These are phyloP conservation scores for Paraglomus occultum DNA, from an alignment of 192 early-diverging fungal species.

Conservation along the genomic window DNA sequence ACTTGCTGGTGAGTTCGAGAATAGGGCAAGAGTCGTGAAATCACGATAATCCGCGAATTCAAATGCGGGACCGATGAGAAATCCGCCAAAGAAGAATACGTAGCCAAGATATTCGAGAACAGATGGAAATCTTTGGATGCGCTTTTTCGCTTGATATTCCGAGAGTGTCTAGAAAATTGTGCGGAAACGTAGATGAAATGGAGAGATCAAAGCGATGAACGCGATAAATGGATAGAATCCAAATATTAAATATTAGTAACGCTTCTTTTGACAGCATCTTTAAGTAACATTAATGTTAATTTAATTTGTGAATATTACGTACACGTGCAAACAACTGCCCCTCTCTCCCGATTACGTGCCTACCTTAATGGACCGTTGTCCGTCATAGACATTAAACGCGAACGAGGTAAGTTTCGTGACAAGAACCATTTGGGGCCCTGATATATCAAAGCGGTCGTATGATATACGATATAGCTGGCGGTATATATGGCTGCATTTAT, in stretches of 20 bases:
- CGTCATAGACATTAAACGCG: conserved; percentile 84
- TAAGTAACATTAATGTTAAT: no score
- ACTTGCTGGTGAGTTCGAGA: conserved; percentile 33
- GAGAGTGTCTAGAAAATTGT: conserved; percentile 48
- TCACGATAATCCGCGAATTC: conserved; percentile 65
- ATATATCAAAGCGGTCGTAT: conserved; percentile 71
- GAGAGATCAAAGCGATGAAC: not conserved
- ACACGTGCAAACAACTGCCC: not conserved
- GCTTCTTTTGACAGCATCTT: no score
- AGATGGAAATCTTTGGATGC: conserved; percentile 59
- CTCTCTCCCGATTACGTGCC: not conserved
- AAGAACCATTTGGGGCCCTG: conserved; percentile 92
- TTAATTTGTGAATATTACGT: no score
- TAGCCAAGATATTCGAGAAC: conserved; percentile 83
- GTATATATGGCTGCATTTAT: conserved; percentile 44
- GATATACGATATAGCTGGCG: conserved; percentile 46
- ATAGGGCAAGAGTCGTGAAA: conserved; percentile 43
- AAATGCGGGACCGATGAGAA: conserved; percentile 84
- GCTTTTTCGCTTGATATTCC: conserved; percentile 63
- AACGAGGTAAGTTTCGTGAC: conserved; percentile 90
- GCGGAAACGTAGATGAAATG: not conserved
- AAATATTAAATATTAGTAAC: no score
- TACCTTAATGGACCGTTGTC: conserved; percentile 47
- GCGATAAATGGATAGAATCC: no score
- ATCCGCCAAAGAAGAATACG: conserved; percentile 84